Percentiles rank a stretch among this genome's conserved stretches.
These are phyloP conservation scores for Homolaphlyctis polyrhiza DNA, from an alignment of 371 early-diverging fungal species.

Conservation along the genomic window DNA sequence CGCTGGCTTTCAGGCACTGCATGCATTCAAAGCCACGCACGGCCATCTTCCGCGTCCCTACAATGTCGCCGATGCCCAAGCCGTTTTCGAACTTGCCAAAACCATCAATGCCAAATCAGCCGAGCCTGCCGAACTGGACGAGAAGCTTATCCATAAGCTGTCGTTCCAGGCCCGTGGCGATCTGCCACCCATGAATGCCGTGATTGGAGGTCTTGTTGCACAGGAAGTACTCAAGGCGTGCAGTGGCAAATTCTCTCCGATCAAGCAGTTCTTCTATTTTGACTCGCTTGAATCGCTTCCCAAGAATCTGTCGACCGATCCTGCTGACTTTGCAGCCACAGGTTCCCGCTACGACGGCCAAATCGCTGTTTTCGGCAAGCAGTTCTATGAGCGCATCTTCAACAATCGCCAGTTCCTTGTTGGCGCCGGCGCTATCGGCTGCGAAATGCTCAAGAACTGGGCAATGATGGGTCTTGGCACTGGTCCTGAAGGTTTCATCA, in stretches of 20 bases:
- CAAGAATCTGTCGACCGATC: constrained; percentile 47
- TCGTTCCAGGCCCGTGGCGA: constrained; percentile 86
- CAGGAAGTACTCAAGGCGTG: constrained; percentile 98
- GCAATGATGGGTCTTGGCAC: constrained; percentile 95
- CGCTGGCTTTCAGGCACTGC: constrained; percentile 89
- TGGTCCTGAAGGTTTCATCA: constrained; percentile 78
- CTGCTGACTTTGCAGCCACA: constrained; percentile 67
- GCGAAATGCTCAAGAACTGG: constrained; percentile 99
- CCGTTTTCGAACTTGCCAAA: constrained; percentile 46
- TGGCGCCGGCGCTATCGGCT: constrained; percentile 99
- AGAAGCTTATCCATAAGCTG: constrained; percentile 81
- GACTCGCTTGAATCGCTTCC: constrained; percentile 96
- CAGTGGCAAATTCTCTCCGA: constrained; percentile 96
- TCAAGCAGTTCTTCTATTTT: constrained; percentile 96
- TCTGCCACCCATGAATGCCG: constrained; percentile 95
- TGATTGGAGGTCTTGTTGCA: constrained; percentile 97
- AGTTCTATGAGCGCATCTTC: constrained; percentile 83
- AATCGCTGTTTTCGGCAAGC: constrained; percentile 91
- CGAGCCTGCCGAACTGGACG: constrained; percentile 70
- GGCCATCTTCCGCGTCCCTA: constrained; percentile 65
- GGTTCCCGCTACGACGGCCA: constrained; percentile 93
- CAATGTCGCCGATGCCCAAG: constrained; percentile 57
- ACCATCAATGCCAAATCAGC: constrained; percentile 43
- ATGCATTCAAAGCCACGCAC: constrained; percentile 57
- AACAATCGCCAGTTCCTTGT: constrained; percentile 94